phyloP scores from a whole-genome alignment of 768 basidiomycete genomes.

The Paxillus involutus region DNA sequence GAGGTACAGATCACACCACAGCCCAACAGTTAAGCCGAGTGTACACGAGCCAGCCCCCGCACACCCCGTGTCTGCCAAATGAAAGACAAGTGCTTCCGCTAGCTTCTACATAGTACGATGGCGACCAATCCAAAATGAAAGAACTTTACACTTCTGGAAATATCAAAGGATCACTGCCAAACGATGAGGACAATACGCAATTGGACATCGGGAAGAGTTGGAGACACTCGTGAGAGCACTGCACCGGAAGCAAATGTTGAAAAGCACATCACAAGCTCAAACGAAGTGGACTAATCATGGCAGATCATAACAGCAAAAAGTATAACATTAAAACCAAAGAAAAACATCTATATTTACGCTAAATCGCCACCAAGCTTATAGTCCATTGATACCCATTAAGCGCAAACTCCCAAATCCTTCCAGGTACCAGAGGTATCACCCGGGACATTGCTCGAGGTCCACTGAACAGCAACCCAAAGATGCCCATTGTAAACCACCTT shows the following conservation, averaged over 20 bases:
- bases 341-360: not conserved
- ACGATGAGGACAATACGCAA: not conserved
- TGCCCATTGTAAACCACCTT: slow-evolving; percentile 12
- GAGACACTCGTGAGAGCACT: too few relatives aligned
- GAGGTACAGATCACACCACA: slow-evolving; percentile 4
- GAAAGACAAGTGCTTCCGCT: too few relatives aligned
- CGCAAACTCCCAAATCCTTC: slow-evolving; percentile 21
- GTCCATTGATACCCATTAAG: slow-evolving; percentile 2
- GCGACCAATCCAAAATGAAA: not conserved
- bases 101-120: too few relatives aligned
- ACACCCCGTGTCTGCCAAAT: slow-evolving; percentile 13
- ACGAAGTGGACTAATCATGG: too few relatives aligned
- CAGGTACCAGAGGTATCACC: slow-evolving; percentile 28
- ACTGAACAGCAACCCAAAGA: slow-evolving; percentile 27
- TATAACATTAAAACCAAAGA: not conserved
- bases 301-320: too few relatives aligned
- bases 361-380: not conserved
- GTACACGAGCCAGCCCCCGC: slow-evolving; percentile 10
- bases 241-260: too few relatives aligned
- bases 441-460: slow-evolving; percentile 18
- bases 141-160: not conserved
- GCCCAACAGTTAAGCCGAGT: slow-evolving; percentile 2
- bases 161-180: not conserved
- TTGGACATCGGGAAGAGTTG: not conserved
- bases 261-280: too few relatives aligned